Conservation (phyloP, 805 yeast genomes). For the Tetrapisispora fleetii region DNA sequence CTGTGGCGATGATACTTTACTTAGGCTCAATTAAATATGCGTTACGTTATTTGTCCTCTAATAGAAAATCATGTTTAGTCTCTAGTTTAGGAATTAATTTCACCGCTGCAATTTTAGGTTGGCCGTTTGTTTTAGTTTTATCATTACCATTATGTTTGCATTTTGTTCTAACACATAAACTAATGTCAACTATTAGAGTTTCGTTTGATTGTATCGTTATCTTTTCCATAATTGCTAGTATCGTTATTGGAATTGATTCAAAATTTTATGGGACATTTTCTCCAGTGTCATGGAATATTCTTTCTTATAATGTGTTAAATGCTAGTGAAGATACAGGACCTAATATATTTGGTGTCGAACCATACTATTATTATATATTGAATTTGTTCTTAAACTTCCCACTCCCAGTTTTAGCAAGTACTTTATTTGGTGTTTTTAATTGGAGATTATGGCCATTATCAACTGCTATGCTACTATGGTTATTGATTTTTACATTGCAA, state of each 20-base stretch:
- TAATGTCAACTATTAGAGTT: slow-evolving; percentile 21
- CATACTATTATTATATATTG: slow-evolving; percentile 56
- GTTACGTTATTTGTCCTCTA: slow-evolving; percentile 21
- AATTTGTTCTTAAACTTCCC: slow-evolving; percentile 70
- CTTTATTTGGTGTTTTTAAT: slow-evolving; percentile 23
- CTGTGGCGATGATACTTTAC: slow-evolving; percentile 52
- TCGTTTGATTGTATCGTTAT: slow-evolving; percentile 20
- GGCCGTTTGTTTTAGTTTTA: slow-evolving; percentile 77
- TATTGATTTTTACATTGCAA: slow-evolving; percentile 52
- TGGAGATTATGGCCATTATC: slow-evolving; percentile 25
- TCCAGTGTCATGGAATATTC: slow-evolving; percentile 74
- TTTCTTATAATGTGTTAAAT: slow-evolving; percentile 66
- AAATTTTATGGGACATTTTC: slow-evolving; percentile 47
- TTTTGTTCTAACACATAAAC: slow-evolving; percentile 20
- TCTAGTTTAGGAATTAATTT: slow-evolving; percentile 22
- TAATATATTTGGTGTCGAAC: slow-evolving; percentile 81
- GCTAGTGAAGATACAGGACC: slow-evolving; percentile 70
- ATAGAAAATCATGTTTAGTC: slow-evolving; percentile 16
- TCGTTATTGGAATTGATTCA: slow-evolving; percentile 41
- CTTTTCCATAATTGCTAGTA: slow-evolving; percentile 9
- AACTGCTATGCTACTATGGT: slow-evolving; percentile 58
- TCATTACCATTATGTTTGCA: slow-evolving; percentile 49
- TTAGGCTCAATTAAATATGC: slow-evolving; percentile 24
- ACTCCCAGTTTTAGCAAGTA: slow-evolving; percentile 29
- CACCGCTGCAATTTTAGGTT: slow-evolving; percentile 74